Base-by-base conservation (phyloP, 805 yeast species). In the Lipomyces orientalis region DNA sequence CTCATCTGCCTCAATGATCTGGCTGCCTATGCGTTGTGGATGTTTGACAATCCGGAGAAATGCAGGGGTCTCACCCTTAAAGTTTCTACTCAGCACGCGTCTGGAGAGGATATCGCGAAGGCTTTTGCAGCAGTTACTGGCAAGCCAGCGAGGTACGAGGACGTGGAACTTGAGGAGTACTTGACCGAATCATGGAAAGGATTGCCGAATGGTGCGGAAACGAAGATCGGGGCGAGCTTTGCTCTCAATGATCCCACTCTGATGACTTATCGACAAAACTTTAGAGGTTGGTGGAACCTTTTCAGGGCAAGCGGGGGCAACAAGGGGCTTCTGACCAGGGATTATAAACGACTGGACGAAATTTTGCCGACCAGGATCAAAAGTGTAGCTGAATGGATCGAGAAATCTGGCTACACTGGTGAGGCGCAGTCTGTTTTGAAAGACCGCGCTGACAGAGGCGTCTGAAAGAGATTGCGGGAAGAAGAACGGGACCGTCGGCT, bases 131-230 rank as follows among this genome's bases (percentile, higher is more conserved):
- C 49, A 43, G 49, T n/a, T 43, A 43, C 22, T 43, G 49, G 49
- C 49, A 43, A 43, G 22, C 49, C 49, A 43, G 49, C 49, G 49
- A 43, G 22, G 49, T 43, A 43, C 16, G 49, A 43, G 49, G 49
- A 43, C 49, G 49, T 16, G 22, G 49, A 43, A 16, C 49, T 43
- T n/a, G 49, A 43, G 49, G 49, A 43, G 22, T 43, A 16, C 10
- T 43, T 43, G 49, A 43, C 49, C 3, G 49, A 43, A 43, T 43
- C 49, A n/a, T 43, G 49, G 49, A 43, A 43, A 43, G 1, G 49
- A 6, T 43, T 43, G 49, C 49, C 22, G 49, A n/a, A 43, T n/a
- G 49, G 49, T 43, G 49, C 49, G 4, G 49, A 43, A n/a, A 43
- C 49, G 49, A 43, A 43, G 49, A 43, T 43, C 22, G 49, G 49